Base-by-base conservation (phyloP, 2,329 filamentous ascomycete genomes). In the Onygena corvina region DNA sequence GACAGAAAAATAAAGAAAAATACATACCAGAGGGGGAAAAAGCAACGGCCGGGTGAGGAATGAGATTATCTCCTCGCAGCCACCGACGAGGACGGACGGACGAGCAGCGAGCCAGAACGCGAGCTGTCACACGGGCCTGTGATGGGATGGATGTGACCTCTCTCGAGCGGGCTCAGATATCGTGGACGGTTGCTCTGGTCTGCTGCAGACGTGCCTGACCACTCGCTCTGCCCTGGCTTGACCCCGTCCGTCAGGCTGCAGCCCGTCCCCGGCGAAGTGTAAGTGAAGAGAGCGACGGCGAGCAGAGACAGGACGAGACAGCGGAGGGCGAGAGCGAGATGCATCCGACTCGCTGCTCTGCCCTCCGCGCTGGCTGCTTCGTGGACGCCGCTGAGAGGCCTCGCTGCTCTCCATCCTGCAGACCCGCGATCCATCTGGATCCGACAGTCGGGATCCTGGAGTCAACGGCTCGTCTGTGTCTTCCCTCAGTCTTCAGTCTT, bases 61-160 rank as follows among this genome's bases (percentile, higher is more conserved):
- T 27, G 27, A 42, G 38, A 42, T 42, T 42, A 42, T 42, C 27
- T n/a, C n/a, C n/a, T n/a, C n/a, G n/a, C n/a, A 42, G 38, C 38
- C 38, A 42, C 38, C 20, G 3, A 14, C 18, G 9, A 23, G 18
- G 18, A 4, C 4, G 20, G 36, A 42, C 21, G 36, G 12, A 42
- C 36, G 36, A 42, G 36, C 36, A 40, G 25, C 36, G 36, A 42
- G 36, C 25, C 36, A 23, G 36, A 42, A n/a, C n/a, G n/a, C n/a
- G 36, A 42, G 25, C 20, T 42, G 36, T 42, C 36, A 42, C 36
- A 42, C 36, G 36, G 36, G 4, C 36, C n/a, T 31, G 29, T 42
- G 35, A 40, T 40, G 35, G 21, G 36, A 42, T 42, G 21, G 36
- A 42, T 42, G 38, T 42, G 21, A 42, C 27, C n/a, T 42, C 4